phyloP scores from a whole-genome alignment of 2,329 filamentous ascomycete genomes.

The Ceratocystis albifundus region DNA sequence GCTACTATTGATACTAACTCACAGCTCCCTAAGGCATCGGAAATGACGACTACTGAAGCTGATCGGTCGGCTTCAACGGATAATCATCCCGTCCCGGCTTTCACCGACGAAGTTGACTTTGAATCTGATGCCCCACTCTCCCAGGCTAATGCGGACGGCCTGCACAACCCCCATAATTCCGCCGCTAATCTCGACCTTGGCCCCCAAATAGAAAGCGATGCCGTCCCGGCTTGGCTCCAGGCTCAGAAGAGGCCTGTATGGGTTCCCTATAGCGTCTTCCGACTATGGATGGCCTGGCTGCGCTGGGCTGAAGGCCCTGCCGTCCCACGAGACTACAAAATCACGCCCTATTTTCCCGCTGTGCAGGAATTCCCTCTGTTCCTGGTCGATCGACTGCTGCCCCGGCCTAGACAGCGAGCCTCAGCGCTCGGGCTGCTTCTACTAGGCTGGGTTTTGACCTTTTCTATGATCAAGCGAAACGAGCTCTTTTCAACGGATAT shows the following conservation, averaged over 20 bases:
- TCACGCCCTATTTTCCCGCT: slow-evolving; percentile 50
- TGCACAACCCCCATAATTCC: slow-evolving; percentile 31
- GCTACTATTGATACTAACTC: background rate
- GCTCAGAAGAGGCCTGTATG: slow-evolving; percentile 47
- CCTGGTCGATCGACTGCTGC: slow-evolving; percentile 51
- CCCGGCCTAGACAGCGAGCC: slow-evolving; percentile 47
- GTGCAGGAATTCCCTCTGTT: slow-evolving; percentile 56
- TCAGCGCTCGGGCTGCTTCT: slow-evolving; percentile 49
- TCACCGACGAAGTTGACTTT: slow-evolving; percentile 20
- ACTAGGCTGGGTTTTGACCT: slow-evolving; percentile 56
- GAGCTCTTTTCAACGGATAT: slow-evolving; percentile 51
- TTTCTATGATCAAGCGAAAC: slow-evolving; percentile 55
- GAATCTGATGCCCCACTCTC: slow-evolving; percentile 37
- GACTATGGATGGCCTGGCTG: slow-evolving; percentile 33
- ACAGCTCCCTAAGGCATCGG: background rate
- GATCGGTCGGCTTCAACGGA: background rate
- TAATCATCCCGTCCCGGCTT: background rate
- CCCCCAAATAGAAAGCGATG: slow-evolving; percentile 13
- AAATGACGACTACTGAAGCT: background rate
- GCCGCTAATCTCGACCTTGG: slow-evolving; percentile 12
- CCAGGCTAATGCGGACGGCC: slow-evolving; percentile 24
- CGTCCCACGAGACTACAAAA: slow-evolving; percentile 40
- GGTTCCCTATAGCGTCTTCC: slow-evolving; percentile 46
- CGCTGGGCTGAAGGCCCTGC: slow-evolving; percentile 47
- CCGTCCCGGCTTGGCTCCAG: slow-evolving; percentile 36